Conservation (phyloP, 2,329 filamentous ascomycete species). For the Corinectria fuckeliana region DNA sequence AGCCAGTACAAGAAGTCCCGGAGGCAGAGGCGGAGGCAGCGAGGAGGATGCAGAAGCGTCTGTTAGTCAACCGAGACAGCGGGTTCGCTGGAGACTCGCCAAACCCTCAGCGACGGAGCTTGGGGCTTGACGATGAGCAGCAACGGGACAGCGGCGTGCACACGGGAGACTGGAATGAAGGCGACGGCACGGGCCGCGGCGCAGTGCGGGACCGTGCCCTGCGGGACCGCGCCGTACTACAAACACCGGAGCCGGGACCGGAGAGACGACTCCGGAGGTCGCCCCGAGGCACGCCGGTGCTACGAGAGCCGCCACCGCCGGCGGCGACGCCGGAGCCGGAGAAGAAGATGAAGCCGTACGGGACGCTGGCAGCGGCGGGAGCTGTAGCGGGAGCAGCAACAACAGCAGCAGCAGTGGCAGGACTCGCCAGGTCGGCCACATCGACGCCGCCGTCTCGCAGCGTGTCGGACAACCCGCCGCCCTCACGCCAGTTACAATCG, state of each 20-base stretch:
- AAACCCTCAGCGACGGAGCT: constrained; percentile 46
- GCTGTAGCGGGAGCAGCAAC: constrained; percentile 16
- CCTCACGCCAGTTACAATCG: constrained; percentile 22
- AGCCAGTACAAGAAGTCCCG: constrained; percentile 58
- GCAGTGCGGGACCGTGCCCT: background rate
- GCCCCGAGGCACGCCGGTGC: constrained; percentile 46
- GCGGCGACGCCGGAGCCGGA: constrained; percentile 53
- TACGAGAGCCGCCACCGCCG: constrained; percentile 48
- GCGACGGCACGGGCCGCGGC: constrained; percentile 25
- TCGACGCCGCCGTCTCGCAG: constrained; percentile 37
- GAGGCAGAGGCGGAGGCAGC: constrained; percentile 51
- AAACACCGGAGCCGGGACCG: constrained; percentile 38
- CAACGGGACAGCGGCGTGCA: constrained; percentile 65
- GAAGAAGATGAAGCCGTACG: constrained; percentile 42
- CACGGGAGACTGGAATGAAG: constrained; percentile 55
- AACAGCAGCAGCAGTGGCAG: constrained; percentile 18
- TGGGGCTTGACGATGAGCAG: constrained; percentile 42
- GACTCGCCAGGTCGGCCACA: constrained; percentile 23
- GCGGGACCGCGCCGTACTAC: constrained; percentile 27
- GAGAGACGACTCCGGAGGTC: constrained; percentile 42
- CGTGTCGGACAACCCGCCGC: constrained; percentile 47
- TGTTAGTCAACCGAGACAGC: constrained; percentile 46
- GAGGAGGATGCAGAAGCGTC: constrained; percentile 10
- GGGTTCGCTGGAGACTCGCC: constrained; percentile 47
- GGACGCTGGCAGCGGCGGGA: constrained; percentile 32